phyloP scores from a whole-genome alignment of 176 grass and related monocot genomes.

The Puccinellia tenuiflora region DNA sequence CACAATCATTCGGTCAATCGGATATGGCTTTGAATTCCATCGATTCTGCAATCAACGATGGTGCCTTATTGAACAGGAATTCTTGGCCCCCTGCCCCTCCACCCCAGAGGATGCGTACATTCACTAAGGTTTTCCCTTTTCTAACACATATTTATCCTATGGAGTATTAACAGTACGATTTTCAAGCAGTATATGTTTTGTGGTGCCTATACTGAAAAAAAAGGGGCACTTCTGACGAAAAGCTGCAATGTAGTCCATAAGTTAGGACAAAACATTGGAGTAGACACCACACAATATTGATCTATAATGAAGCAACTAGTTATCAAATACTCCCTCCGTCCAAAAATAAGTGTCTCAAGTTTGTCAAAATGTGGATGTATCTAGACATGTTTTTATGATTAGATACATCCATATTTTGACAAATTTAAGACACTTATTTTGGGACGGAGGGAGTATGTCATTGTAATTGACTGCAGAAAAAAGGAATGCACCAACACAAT shows the following conservation, averaged over 20 bases:
- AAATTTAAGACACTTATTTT: too few species aligned
- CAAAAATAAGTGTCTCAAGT: too few species aligned
- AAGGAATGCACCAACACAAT: background rate
- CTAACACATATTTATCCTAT: background rate
- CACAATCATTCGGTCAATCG: constrained; percentile 86
- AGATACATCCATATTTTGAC: too few species aligned
- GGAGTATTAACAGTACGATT: background rate
- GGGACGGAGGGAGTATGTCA: too few species aligned
- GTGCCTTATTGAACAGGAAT: constrained; percentile 70
- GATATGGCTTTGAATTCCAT: constrained; percentile 97
- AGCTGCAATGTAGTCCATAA: background rate
- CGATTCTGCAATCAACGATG: constrained; percentile 87
- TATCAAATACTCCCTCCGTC: too few species aligned
- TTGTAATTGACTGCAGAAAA: background rate
- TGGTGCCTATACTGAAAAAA: background rate
- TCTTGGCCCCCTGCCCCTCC: constrained; percentile 57
- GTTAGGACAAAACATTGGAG: background rate
- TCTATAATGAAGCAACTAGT: background rate
- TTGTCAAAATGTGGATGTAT: too few species aligned
- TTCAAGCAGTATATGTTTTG: constrained; percentile 9
- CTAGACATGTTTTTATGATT: too few species aligned
- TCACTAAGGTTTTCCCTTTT: constrained; percentile 76
- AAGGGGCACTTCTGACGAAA: background rate
- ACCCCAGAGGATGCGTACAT: constrained; percentile 77
- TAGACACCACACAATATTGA: background rate